Percentiles rank a stretch among this genome's conserved stretches.
Evolutionary conservation across 2,329 filamentous ascomycete genomes (phyloP).

Genomic region (Aspergillus spinulosporus): DNA sequence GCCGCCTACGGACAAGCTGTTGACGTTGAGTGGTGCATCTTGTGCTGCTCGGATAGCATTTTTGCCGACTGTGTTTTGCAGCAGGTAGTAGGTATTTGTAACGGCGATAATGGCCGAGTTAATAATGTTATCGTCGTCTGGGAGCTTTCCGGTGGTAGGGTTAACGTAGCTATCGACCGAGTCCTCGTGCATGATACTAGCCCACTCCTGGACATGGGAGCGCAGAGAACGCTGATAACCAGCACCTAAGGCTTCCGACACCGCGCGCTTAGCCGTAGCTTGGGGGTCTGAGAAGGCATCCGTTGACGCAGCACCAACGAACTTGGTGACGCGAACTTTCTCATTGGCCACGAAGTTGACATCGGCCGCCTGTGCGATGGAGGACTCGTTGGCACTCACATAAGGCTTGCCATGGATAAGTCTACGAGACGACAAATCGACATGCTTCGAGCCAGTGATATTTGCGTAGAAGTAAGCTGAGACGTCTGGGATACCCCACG

Average conservation of each 20-base stretch:
- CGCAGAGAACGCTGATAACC: slow-evolving; percentile 59
- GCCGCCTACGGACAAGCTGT: slow-evolving; percentile 69
- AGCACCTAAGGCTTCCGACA: slow-evolving; percentile 48
- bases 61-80: slow-evolving; percentile 53
- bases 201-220: slow-evolving; percentile 64
- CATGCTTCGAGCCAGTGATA: slow-evolving; percentile 40
- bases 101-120: slow-evolving; percentile 54
- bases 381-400: slow-evolving; percentile 60
- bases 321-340: slow-evolving; percentile 63
- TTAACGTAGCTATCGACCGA: slow-evolving; percentile 65
- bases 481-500: slow-evolving; percentile 61
- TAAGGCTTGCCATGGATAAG: slow-evolving; percentile 50
- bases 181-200: slow-evolving; percentile 58
- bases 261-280: slow-evolving; percentile 57
- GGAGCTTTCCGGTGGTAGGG: slow-evolving; percentile 58
- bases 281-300: slow-evolving; percentile 65
- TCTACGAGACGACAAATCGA: slow-evolving; percentile 45
- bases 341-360: slow-evolving; percentile 56
- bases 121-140: slow-evolving; percentile 56
- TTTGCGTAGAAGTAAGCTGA: slow-evolving; percentile 60
- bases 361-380: slow-evolving; percentile 62
- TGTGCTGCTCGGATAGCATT: slow-evolving; percentile 55
- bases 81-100: slow-evolving; percentile 49
- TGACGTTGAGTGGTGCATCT: slow-evolving; percentile 55
- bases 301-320: slow-evolving; percentile 65